Base-by-base conservation (phyloP, 371 early-diverging fungal genomes). In the Mucor indicus region DNA sequence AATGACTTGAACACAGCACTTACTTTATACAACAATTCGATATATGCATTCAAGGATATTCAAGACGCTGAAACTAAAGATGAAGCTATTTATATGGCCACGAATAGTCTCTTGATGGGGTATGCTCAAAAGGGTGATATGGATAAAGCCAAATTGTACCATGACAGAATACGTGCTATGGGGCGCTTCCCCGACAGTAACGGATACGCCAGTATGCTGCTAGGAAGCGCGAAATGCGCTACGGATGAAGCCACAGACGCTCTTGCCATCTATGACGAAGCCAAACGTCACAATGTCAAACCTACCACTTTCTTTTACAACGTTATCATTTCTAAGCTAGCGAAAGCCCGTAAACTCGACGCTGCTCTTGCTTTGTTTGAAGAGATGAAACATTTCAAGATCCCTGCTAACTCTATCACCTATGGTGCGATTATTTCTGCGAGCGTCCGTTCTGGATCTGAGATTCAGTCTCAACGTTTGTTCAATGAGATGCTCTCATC, bases 41-140 rank as follows among this genome's bases (percentile, higher is more conserved):
- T 68, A 13, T 96, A 98, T 71, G 79, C 86, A 52, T 67, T 74
- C 60, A 80, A 82, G 33, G 92, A 93, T 38, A 91, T 96, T 69
- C 69, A 84, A 72, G 35, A 33, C n/a, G n/a, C 35, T 7, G 10
- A 9, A 13, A 33, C 35, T 7, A 33, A 13, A n/a, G 15, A 33
- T 4, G n/a, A 33, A 85, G 71, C 72, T 7, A 53, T 64, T 10
- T 63, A 67, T 37, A 50, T 62, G 44, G 54, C 57, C 8, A 63
- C 63, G 44, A 83, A 83, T 48, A 77, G 78, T 45, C 69, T 84
- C 44, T 48, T 84, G 13, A 75, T 80, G 44, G 75, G 75, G 4
- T 80, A 79, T 46, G 80, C 84, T 16, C 76, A 76, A 20, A 60
- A 63, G 15, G 76, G 78, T 12, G 69, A 81, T 23, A 76, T 81